These are phyloP conservation scores for Glomus cerebriforme DNA, from an alignment of 192 early-diverging fungal species.

Conservation along the genomic window DNA sequence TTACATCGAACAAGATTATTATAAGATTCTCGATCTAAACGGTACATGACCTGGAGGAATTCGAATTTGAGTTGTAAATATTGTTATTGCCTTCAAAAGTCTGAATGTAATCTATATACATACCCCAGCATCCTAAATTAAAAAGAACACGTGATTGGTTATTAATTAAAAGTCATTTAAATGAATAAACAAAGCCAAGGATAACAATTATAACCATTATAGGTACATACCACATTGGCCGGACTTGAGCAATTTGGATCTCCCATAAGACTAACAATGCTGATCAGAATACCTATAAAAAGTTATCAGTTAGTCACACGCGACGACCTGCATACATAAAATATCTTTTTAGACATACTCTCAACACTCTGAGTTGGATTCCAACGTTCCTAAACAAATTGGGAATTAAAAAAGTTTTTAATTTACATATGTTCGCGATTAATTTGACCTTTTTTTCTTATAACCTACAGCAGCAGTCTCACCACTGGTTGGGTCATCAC, in stretches of 20 bases:
- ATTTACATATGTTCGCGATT: neutral
- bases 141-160: neutral
- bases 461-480: constrained; percentile 63
- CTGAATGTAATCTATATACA: constrained; percentile 4
- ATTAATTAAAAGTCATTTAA: neutral
- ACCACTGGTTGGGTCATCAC: constrained; percentile 87
- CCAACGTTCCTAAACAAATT: constrained; percentile 64
- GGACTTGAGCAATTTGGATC: constrained; percentile 57
- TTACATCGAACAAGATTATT: constrained; percentile 44
- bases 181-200: neutral
- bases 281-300: constrained; percentile 48
- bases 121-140: constrained; percentile 49
- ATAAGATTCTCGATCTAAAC: constrained; percentile 42
- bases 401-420: neutral
- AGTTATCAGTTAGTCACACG: neutral
- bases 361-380: constrained; percentile 69
- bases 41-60: constrained; percentile 43
- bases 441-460: neutral
- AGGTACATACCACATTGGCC: constrained; percentile 46
- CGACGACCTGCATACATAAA: neutral
- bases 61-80: neutral
- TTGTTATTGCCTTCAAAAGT: neutral
- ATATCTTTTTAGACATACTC: constrained; percentile 13
- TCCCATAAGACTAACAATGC: constrained; percentile 48
- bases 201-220: too few relatives aligned